Conservation (phyloP, 169 alveolate species). For the Pseudocohnilembus persalinus region DNA sequence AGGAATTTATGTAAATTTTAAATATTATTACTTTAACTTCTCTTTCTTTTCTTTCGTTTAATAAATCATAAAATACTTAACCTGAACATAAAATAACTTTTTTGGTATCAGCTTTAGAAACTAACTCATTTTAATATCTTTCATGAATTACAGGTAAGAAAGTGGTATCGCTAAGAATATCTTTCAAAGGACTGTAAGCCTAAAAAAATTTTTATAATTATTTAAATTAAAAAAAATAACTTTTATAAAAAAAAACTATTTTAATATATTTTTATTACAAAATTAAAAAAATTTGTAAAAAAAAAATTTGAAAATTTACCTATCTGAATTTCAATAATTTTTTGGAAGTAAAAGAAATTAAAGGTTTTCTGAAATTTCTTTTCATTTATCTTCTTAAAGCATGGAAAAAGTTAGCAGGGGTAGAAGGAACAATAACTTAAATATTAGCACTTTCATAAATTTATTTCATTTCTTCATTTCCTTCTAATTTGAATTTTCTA, state of each 20-base stretch:
- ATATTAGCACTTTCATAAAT: conserved; percentile 25
- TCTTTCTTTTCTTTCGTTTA: conserved; percentile 35
- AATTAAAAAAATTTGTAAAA: no score
- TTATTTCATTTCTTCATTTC: conserved; percentile 47
- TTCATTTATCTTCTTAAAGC: conserved; percentile 91
- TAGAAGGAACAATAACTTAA: conserved; percentile 49
- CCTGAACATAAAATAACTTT: conserved; percentile 89
- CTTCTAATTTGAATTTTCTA: conserved; percentile 77
- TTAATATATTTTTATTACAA: background rate
- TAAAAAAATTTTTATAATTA: background rate
- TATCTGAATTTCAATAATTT: conserved; percentile 62
- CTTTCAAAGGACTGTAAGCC: conserved; percentile 64
- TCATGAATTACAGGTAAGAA: conserved; percentile 60
- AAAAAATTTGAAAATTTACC: no score
- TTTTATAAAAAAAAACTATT: background rate
- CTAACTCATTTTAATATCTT: conserved; percentile 26
- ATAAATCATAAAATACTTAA: conserved; percentile 51
- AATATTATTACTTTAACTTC: conserved; percentile 29
- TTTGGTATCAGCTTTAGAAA: conserved; percentile 54
- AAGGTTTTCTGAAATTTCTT: conserved; percentile 87
- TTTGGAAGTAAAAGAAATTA: conserved; percentile 76
- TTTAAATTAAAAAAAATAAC: background rate
- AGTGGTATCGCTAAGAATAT: conserved; percentile 49
- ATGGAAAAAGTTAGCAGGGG: conserved; percentile 93
- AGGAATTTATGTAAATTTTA: no score